These are phyloP conservation scores for Mortierella sp. DNA, from an alignment of 371 early-diverging fungal genomes.

Conservation along the genomic window DNA sequence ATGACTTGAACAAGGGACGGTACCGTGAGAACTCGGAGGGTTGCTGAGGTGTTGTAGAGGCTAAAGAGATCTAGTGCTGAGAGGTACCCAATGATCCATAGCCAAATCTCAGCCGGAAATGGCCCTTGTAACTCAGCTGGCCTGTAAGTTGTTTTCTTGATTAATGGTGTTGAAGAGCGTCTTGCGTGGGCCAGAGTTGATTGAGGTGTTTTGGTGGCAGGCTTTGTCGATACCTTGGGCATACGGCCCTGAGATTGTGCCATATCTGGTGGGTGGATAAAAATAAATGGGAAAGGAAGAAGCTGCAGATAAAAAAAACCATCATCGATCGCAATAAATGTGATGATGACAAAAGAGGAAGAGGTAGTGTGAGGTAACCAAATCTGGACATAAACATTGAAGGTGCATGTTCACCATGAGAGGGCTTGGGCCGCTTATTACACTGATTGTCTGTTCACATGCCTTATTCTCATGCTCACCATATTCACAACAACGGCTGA, in stretches of 20 bases:
- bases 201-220: neutral
- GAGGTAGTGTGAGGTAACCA: neutral
- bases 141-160: neutral
- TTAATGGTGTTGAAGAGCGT: neutral
- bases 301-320: neutral
- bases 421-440: neutral
- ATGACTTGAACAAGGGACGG: conserved; percentile 26
- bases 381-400: neutral
- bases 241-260: neutral
- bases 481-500: too few relatives aligned
- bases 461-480: too few relatives aligned
- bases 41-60: conserved; percentile 36
- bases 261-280: neutral
- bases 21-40: conserved; percentile 17
- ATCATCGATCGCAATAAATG: neutral
- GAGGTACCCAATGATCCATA: conserved; percentile 15
- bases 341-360: neutral
- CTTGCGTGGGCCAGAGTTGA: neutral
- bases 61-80: conserved; percentile 23
- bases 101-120: conserved; percentile 45
- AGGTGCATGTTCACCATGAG: too few relatives aligned
- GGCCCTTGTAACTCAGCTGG: neutral
- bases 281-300: neutral
- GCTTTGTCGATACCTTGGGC: neutral
- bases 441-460: neutral